Percentiles rank a stretch among this genome's conserved stretches.
These are phyloP conservation scores for Rhytidiadelphus loreus DNA, from an alignment of 225 moss, liverwort and hornwort genomes.

Conservation along the genomic window DNA sequence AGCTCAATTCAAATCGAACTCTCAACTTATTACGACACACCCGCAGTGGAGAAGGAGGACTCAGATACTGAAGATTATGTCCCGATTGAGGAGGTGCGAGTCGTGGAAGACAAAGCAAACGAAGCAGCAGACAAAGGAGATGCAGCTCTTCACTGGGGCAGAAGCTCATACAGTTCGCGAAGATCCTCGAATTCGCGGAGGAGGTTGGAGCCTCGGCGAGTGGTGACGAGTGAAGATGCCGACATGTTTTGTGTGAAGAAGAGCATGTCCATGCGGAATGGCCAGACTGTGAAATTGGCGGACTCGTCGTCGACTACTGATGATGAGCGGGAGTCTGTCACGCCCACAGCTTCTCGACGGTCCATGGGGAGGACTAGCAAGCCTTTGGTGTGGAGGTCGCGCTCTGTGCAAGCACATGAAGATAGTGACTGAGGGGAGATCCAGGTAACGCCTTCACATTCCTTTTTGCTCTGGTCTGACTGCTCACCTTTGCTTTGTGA, in stretches of 20 bases:
- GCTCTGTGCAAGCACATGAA: slow-evolving; percentile 21
- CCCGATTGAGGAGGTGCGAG: slow-evolving; percentile 7
- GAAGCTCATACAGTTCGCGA: slow-evolving; percentile 5
- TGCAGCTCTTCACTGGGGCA: slow-evolving; percentile 6
- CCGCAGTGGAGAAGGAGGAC: not conserved
- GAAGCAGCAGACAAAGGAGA: not conserved
- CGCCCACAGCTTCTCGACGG: slow-evolving; percentile 10
- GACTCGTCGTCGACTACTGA: slow-evolving; percentile 25
- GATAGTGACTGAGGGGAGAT: slow-evolving; percentile 20
- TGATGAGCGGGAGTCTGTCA: slow-evolving; percentile 25
- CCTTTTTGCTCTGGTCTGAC: not conserved
- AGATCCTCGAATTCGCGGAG: slow-evolving; percentile 23
- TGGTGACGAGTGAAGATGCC: slow-evolving; percentile 24
- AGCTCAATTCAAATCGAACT: not conserved
- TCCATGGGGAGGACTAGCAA: slow-evolving; percentile 14
- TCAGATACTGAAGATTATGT: not conserved
- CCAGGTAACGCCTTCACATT: not conserved
- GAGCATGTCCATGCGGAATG: slow-evolving; percentile 19
- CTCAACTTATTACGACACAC: slow-evolving; percentile 18
- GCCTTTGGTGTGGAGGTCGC: slow-evolving; percentile 47
- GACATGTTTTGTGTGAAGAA: slow-evolving; percentile 34
- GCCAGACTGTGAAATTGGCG: slow-evolving; percentile 1
- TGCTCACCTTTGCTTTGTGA: not conserved
- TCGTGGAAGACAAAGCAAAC: not conserved
- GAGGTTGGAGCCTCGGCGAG: slow-evolving; percentile 33